Conservation (phyloP, 306 rosid genomes). For the Citrullus amarus region DNA sequence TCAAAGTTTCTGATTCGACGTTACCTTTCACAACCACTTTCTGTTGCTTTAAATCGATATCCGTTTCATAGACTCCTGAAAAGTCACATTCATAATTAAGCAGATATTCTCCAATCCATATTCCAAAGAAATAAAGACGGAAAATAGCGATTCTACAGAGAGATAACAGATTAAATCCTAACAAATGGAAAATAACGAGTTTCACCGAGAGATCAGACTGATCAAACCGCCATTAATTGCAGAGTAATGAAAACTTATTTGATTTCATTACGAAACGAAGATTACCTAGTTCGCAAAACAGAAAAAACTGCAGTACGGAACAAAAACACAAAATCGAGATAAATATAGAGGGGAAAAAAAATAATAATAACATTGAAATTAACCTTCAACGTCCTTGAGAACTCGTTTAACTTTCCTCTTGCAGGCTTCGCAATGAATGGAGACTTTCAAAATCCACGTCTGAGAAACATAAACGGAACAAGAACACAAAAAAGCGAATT, state of each 20-base stretch:
- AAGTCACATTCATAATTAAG: neutral
- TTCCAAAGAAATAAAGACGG: neutral
- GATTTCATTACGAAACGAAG: neutral
- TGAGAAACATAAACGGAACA: slow-evolving; percentile 7
- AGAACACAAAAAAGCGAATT: neutral
- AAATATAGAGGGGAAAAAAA: neutral
- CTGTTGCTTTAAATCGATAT: slow-evolving; percentile 61
- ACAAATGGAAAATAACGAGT: neutral
- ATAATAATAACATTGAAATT: neutral
- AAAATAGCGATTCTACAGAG: too few species aligned
- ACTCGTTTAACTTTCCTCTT: slow-evolving; percentile 73
- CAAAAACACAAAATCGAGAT: neutral
- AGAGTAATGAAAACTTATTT: neutral
- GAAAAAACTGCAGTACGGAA: neutral
- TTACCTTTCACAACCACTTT: slow-evolving; percentile 82
- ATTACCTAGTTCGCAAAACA: neutral
- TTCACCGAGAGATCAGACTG: neutral
- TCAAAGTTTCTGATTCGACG: slow-evolving; percentile 57
- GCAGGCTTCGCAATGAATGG: slow-evolving; percentile 91
- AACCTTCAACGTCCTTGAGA: slow-evolving; percentile 69
- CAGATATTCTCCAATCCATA: neutral
- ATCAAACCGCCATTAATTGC: too few species aligned
- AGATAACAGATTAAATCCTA: too few species aligned
- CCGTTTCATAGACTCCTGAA: slow-evolving; percentile 63
- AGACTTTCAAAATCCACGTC: slow-evolving; percentile 83